Evolutionary conservation across 73 alveolate species (phyloP).

Genomic region (Tetrahymena borealis): DNA sequence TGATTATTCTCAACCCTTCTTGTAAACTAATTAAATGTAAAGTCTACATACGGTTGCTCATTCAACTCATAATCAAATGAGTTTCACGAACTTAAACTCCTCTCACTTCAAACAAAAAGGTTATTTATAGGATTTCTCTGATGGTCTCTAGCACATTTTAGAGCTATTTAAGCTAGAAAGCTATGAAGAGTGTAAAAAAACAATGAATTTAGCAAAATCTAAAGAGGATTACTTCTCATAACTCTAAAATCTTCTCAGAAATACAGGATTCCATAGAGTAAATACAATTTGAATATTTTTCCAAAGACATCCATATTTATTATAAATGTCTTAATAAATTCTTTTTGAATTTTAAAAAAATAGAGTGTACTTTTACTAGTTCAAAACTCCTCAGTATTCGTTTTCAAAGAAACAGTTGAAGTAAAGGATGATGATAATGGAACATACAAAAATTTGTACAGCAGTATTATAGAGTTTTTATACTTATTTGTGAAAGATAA

Average conservation of each 20-base stretch:
- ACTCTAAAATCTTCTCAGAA: not conserved
- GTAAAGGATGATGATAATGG: not conserved
- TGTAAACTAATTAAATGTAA: not conserved
- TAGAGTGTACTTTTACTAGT: not conserved
- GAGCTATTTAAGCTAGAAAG: not conserved
- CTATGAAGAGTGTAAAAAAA: not conserved
- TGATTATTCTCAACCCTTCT: not conserved
- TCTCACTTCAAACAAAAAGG: not conserved
- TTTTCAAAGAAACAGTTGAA: not conserved
- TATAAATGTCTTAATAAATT: too few relatives aligned
- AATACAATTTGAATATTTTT: too few relatives aligned
- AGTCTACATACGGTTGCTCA: not conserved
- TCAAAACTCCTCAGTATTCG: not conserved
- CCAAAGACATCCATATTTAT: too few relatives aligned
- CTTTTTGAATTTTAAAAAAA: not conserved
- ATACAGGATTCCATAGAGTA: not conserved
- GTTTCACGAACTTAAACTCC: not conserved
- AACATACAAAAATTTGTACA: not conserved
- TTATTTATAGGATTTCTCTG: not conserved
- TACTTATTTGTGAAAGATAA: not conserved
- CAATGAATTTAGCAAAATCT: not conserved
- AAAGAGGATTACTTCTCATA: not conserved
- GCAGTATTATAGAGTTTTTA: not conserved
- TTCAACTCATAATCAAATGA: not conserved
- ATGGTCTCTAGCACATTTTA: not conserved